phyloP scores from a whole-genome alignment of 176 grass and related monocot species.

The Oryza glaberrima region DNA sequence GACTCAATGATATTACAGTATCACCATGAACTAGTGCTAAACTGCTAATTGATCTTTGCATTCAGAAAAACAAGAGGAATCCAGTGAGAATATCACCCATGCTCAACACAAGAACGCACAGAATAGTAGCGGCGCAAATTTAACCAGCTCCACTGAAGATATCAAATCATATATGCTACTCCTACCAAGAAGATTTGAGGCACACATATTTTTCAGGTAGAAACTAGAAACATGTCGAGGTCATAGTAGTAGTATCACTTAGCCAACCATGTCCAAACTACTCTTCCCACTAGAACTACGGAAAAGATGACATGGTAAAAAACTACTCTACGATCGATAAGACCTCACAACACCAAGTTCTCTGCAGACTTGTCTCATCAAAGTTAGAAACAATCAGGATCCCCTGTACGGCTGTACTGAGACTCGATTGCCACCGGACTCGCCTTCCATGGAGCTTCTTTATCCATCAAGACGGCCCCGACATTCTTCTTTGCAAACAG shows the following conservation, averaged over 20 bases:
- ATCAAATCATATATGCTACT: background rate
- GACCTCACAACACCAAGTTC: background rate
- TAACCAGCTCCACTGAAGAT: background rate
- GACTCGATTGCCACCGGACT: background rate
- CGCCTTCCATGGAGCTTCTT: background rate
- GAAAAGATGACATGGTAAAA: background rate
- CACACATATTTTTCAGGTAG: background rate
- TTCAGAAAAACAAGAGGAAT: background rate
- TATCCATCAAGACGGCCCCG: conserved; percentile 32
- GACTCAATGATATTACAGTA: no score
- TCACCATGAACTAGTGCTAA: background rate
- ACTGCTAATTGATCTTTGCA: background rate
- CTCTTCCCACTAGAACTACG: background rate
- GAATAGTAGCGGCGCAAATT: background rate
- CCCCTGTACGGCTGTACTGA: conserved; percentile 9
- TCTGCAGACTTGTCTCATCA: background rate
- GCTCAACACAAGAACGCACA: background rate
- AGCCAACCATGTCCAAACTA: conserved; percentile 26
- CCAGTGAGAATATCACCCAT: background rate
- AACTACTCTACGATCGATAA: background rate
- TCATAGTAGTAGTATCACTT: background rate
- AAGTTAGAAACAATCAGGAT: conserved; percentile 6
- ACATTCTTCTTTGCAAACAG: conserved; percentile 25
- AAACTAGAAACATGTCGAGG: background rate
- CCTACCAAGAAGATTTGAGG: background rate